phyloP scores from a whole-genome alignment of 2,329 filamentous ascomycete species.

The Ploettnerulaceae sp. region DNA sequence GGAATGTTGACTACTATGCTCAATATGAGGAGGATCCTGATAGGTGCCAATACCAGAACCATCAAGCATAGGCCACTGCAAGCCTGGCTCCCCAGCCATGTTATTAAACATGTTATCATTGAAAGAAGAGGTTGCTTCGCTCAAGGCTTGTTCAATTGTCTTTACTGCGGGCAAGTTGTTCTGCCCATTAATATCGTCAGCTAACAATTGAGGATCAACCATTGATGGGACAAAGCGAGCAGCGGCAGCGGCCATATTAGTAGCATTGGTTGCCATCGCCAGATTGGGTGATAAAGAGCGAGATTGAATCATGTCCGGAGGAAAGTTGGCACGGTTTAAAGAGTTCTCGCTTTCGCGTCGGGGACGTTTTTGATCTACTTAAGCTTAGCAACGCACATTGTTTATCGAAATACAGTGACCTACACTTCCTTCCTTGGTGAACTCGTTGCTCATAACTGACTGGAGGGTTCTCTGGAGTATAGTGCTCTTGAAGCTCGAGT shows the following conservation, averaged over 20 bases:
- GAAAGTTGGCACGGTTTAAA: slow-evolving; percentile 15
- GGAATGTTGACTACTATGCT: slow-evolving; percentile 11
- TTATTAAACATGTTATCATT: slow-evolving; percentile 19
- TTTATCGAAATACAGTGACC: slow-evolving; percentile 22
- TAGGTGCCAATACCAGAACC: slow-evolving; percentile 10
- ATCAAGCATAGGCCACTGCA: slow-evolving; percentile 31
- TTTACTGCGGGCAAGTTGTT: slow-evolving; percentile 19
- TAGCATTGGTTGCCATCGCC: slow-evolving; percentile 28
- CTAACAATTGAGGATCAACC: slow-evolving; percentile 34
- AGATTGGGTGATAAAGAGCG: slow-evolving; percentile 28
- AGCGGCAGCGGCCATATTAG: slow-evolving; percentile 27
- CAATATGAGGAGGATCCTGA: slow-evolving; percentile 5
- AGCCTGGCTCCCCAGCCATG: slow-evolving; percentile 19
- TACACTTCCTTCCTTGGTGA: slow-evolving; percentile 38
- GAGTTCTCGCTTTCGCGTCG: slow-evolving; percentile 21
- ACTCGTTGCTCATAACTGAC: slow-evolving; percentile 42
- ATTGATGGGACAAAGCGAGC: slow-evolving; percentile 31
- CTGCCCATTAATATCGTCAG: slow-evolving; percentile 23
- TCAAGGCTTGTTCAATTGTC: slow-evolving; percentile 23
- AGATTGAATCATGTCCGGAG: slow-evolving; percentile 17
- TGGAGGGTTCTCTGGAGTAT: slow-evolving; percentile 52
- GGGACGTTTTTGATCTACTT: slow-evolving; percentile 20
- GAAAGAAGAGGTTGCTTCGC: slow-evolving; percentile 24
- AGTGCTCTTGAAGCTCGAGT: slow-evolving; percentile 55
- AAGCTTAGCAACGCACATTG: slow-evolving; percentile 1